phyloP scores from a whole-genome alignment of 2,329 filamentous ascomycete genomes.

The Capronia epimyces region DNA sequence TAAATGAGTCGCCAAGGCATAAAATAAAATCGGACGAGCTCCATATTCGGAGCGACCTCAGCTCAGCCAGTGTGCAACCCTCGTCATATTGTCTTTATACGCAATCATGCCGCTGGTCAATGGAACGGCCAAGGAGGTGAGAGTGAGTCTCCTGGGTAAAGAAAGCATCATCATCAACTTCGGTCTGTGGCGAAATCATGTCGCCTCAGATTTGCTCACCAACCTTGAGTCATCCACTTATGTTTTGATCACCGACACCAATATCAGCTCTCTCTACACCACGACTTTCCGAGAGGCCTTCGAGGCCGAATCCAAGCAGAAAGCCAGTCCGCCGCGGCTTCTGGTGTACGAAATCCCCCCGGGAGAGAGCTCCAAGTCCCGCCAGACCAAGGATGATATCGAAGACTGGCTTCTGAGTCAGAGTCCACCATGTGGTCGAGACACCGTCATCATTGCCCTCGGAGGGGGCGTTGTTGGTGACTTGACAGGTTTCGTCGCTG shows the following conservation, averaged over 20 bases:
- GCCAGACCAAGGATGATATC: slow-evolving; percentile 88
- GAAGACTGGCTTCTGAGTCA: slow-evolving; percentile 95
- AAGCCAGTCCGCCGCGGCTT: slow-evolving; percentile 54
- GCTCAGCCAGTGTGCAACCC: not conserved
- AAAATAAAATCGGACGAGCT: slow-evolving; percentile 20
- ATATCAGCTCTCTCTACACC: slow-evolving; percentile 74
- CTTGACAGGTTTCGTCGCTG: slow-evolving; percentile 94
- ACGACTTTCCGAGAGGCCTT: slow-evolving; percentile 68
- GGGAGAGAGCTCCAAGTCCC: slow-evolving; percentile 87
- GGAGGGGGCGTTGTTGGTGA: slow-evolving; percentile 97
- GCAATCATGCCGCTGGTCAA: slow-evolving; percentile 23
- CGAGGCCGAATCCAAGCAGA: slow-evolving; percentile 37
- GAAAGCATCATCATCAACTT: slow-evolving; percentile 90
- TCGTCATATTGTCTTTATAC: not conserved
- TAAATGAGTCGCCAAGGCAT: slow-evolving; percentile 15
- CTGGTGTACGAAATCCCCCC: slow-evolving; percentile 83
- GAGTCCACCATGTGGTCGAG: slow-evolving; percentile 75
- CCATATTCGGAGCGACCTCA: not conserved
- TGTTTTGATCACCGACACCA: slow-evolving; percentile 93
- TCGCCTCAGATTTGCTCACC: slow-evolving; percentile 71
- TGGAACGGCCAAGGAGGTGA: slow-evolving; percentile 24
- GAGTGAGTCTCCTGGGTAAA: slow-evolving; percentile 77
- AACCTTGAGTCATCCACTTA: slow-evolving; percentile 83
- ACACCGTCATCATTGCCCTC: slow-evolving; percentile 89
- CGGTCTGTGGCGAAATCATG: slow-evolving; percentile 77